Evolutionary conservation across 2,329 filamentous ascomycete species (phyloP).

Genomic region (Alternaria sp.): DNA sequence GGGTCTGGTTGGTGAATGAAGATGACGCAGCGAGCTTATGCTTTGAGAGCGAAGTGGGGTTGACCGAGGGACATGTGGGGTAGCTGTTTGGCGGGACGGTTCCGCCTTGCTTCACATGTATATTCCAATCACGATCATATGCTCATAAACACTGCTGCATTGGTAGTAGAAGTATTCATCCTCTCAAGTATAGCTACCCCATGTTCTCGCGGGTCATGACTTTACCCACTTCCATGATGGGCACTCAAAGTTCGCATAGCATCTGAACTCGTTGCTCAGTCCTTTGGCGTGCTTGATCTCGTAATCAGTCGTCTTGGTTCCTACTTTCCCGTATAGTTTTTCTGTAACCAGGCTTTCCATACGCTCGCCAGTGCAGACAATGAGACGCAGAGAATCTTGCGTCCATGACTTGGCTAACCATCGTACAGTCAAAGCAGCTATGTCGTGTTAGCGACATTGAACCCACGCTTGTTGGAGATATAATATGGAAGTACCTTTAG

Average conservation of each 20-base stretch:
- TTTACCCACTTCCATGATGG: conserved; percentile 49
- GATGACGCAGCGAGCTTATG: conserved; percentile 17
- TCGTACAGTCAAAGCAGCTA: conserved; percentile 75
- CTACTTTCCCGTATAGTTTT: conserved; percentile 71
- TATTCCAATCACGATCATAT: neutral
- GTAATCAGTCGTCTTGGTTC: conserved; percentile 70
- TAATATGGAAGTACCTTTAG: conserved; percentile 62
- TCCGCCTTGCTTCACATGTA: neutral
- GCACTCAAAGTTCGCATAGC: conserved; percentile 79
- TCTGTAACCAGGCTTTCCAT: conserved; percentile 67
- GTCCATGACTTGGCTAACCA: conserved; percentile 67
- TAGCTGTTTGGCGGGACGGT: conserved; percentile 14
- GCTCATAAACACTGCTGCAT: neutral
- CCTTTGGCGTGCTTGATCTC: conserved; percentile 73
- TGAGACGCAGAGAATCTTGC: conserved; percentile 52
- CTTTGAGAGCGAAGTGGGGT: conserved; percentile 14
- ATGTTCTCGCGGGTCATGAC: conserved; percentile 8
- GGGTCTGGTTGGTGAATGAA: conserved; percentile 22
- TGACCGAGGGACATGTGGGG: conserved; percentile 25
- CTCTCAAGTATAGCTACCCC: neutral
- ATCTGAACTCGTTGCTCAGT: conserved; percentile 80
- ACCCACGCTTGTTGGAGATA: neutral
- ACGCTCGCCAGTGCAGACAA: conserved; percentile 79
- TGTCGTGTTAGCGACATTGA: conserved; percentile 11
- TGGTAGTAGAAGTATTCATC: neutral